Base-by-base conservation (phyloP, 2,329 filamentous ascomycete genomes). In the Ophiostoma fasciatum region DNA sequence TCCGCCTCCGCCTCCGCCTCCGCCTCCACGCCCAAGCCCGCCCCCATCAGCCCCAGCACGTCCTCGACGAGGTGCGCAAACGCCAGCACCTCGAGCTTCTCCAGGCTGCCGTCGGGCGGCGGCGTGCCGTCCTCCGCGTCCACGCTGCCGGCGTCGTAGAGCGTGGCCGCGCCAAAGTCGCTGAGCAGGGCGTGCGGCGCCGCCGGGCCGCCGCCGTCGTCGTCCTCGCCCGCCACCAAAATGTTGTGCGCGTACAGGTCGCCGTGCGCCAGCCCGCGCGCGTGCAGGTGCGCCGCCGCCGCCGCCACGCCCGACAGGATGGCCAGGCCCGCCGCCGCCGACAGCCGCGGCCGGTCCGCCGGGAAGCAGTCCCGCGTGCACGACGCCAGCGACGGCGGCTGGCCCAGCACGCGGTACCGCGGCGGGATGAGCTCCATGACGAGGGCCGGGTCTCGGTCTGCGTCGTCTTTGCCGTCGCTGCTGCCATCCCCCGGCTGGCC, bases 181-280 rank as follows among this genome's bases (percentile, higher is more conserved):
- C 60, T 61, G 4, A 67, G 50, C 11, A 67, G 45, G 4, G 63
- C 61, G 42, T 66, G 60, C 1, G 54, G 58, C 9, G 48, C 49
- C 1, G 54, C 58, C 9, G 48, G 49, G 9, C 51, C 49, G 33
- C 51, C 54, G 28, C 15, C 18, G 4, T 13, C 14, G 4, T 11
- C 33, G 4, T 30, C 17, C 5, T 22, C 10, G 8, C 6, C 28
- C 3, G 7, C 29, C 18, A 57, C 57, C 10, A 66, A 51, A 14
- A 66, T 60, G 44, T 65, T 65, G 45, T 65, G 61, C 10, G 62
- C 61, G 34, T 63, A 63, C 25, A 67, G 37, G 43, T 65, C 62
- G 14, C 64, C 63, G 40, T 67, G 63, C 7, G 54, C 47, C 14
- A 66, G 59, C 6, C 58, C 59, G 22, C 52, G 49, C 7, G 42